phyloP scores from a whole-genome alignment of 148 eudicot species.

The Fallopia convolvulus region DNA sequence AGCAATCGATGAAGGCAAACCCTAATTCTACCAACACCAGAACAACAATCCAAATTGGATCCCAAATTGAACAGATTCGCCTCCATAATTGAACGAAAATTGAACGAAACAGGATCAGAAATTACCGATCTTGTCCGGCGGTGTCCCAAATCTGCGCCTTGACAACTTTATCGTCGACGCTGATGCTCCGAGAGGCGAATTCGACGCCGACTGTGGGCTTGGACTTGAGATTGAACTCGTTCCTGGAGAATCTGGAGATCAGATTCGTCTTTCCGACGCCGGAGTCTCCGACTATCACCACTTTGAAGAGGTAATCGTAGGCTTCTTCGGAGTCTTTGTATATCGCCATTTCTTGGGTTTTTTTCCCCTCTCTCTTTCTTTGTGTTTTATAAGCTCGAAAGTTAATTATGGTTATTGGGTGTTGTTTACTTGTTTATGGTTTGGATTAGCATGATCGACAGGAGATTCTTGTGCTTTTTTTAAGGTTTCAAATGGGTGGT shows the following conservation, averaged over 20 bases:
- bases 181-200: constrained; percentile 42
- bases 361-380: not conserved
- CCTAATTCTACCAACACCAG: not conserved
- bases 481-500: not conserved
- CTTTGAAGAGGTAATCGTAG: constrained; percentile 50
- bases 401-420: not conserved
- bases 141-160: constrained; percentile 39
- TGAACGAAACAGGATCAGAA: not conserved
- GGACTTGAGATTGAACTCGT: constrained; percentile 45
- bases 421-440: not conserved
- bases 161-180: constrained; percentile 40
- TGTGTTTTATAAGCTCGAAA: not conserved
- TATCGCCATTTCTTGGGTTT: not conserved
- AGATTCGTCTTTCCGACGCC: constrained; percentile 56
- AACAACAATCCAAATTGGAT: not conserved
- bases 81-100: not conserved
- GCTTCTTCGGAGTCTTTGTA: constrained; percentile 10
- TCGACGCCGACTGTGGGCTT: constrained; percentile 58
- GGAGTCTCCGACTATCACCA: constrained; percentile 46
- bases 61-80: not conserved
- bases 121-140: constrained; percentile 10
- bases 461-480: not conserved
- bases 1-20: not conserved
- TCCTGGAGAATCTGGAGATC: constrained; percentile 39
- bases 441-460: not conserved